Base-by-base conservation (phyloP, 225 moss, liverwort and hornwort species). In the Pseudoscleropodium purum region DNA sequence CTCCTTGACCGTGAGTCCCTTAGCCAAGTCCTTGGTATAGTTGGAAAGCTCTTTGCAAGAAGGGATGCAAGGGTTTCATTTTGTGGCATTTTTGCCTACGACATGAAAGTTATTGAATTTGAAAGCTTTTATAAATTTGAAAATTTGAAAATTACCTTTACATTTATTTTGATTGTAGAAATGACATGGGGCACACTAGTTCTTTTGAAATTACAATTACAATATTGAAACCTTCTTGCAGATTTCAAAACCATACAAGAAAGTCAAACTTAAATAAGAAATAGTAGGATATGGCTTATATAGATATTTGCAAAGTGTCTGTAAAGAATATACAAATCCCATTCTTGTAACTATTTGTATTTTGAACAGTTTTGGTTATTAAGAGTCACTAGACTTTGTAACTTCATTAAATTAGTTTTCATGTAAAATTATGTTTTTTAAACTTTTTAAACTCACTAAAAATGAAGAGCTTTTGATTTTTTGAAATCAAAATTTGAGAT, bases 151-250 rank as follows among this genome's bases (percentile, higher is more conserved):
- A 6, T 45, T 45, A 6, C 6, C 45, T 45, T 45, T 45, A 45
- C 45, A 45, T 45, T 45, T 45, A 45, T 45, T 45, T 45, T 45
- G 45, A 45, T 8, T 45, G 8, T 45, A 8, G 45, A 8, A 45
- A 45, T 45, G 45, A 45, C 45, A 45, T 45, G 45, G 45, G 8
- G 8, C 8, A 8, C 7, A 45, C 8, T 45, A 8, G 8, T 33
- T 2, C 4, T 75, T 75, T 33, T 33, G 33, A 8, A 20, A 49
- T 33, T 20, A 33, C 2, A 51, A 0, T 75, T 75, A 3, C 0
- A 20, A 49, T 47, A 23, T 0, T 24, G 1, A 9, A 24, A 33
- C 18, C 30, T 30, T 49, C 4, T 0, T 33, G 0, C 2, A 51
- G 0, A 51, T 49, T 34, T 76, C 13, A 13, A 76, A 51, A 51